A percentile compares a stretch with the other conserved stretches of the same genome.
Evolutionary conservation across 192 early-diverging fungal genomes (phyloP).

Genomic region (Backusella luteola): DNA sequence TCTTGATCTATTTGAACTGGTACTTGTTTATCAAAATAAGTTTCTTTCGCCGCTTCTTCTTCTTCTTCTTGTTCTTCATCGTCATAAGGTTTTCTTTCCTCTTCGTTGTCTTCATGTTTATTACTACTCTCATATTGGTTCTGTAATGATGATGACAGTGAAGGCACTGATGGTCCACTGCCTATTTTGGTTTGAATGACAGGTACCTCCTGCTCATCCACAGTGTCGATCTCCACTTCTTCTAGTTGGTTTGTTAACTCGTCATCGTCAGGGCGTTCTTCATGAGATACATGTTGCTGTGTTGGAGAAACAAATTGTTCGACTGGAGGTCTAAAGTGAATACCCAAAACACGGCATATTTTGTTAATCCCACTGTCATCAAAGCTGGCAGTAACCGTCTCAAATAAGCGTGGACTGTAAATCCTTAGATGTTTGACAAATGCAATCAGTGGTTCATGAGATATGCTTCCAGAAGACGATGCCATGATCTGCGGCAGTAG

Average conservation of each 20-base stretch:
- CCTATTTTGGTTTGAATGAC: background rate
- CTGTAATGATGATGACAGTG: background rate
- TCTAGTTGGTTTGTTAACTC: background rate
- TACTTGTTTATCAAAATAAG: background rate
- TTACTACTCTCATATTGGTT: background rate
- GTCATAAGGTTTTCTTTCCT: background rate
- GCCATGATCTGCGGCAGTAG: conserved; percentile 25
- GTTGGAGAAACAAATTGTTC: background rate
- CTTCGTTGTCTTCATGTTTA: background rate
- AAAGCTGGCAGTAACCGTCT: conserved; percentile 19
- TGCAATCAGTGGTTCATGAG: conserved; percentile 21
- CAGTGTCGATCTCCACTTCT: background rate
- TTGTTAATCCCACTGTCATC: conserved; percentile 23
- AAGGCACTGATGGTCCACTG: background rate
- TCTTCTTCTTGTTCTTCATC: background rate
- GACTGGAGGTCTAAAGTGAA: conserved; percentile 14
- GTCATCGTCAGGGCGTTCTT: background rate
- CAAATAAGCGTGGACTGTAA: conserved; percentile 29
- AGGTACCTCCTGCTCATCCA: background rate
- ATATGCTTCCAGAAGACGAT: conserved; percentile 17
- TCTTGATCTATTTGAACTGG: background rate
- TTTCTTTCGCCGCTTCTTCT: background rate
- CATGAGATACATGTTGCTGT: background rate
- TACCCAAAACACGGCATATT: conserved; percentile 23
- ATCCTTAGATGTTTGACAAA: conserved; percentile 30